Conservation (phyloP, 306 rosid genomes). For the Cyamopsis tetragonoloba region DNA sequence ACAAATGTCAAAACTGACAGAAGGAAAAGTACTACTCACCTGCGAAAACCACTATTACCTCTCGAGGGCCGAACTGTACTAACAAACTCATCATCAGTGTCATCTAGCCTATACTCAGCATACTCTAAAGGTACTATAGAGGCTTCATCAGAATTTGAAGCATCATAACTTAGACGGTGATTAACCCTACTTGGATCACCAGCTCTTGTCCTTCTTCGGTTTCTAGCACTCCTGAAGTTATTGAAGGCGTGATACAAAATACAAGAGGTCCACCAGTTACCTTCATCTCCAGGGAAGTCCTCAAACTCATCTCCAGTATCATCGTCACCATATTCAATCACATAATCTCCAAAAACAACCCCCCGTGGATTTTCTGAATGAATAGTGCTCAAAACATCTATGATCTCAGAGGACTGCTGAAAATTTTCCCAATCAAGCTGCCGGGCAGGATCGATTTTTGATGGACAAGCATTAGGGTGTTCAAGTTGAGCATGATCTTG, state of each 20-base stretch:
- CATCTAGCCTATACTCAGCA: constrained; percentile 58
- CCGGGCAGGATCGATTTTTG: constrained; percentile 75
- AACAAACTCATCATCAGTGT: constrained; percentile 60
- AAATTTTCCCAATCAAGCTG: constrained; percentile 91
- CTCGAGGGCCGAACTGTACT: constrained; percentile 47
- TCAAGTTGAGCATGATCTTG: constrained; percentile 64
- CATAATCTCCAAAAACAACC: constrained; percentile 81
- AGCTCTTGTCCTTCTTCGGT: constrained; percentile 67
- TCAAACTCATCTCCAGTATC: constrained; percentile 73
- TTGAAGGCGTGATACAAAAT: constrained; percentile 76
- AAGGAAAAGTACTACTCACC: constrained; percentile 37
- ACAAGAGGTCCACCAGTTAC: constrained; percentile 92
- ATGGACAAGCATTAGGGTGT: constrained; percentile 80
- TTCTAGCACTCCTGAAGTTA: constrained; percentile 68
- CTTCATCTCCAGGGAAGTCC: constrained; percentile 74
- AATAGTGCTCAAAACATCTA: constrained; percentile 81
- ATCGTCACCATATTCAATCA: constrained; percentile 83
- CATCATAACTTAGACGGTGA: constrained; percentile 55
- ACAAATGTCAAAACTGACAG: neutral
- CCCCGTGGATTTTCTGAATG: constrained; percentile 78
- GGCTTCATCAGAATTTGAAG: constrained; percentile 68
- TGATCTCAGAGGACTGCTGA: constrained; percentile 82
- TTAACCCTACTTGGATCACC: constrained; percentile 53
- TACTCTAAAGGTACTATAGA: constrained; percentile 66
- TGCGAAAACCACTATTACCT: constrained; percentile 55